Conservation (phyloP, 2,329 filamentous ascomycete genomes). For the Tolypocladium cylindrosporum region DNA sequence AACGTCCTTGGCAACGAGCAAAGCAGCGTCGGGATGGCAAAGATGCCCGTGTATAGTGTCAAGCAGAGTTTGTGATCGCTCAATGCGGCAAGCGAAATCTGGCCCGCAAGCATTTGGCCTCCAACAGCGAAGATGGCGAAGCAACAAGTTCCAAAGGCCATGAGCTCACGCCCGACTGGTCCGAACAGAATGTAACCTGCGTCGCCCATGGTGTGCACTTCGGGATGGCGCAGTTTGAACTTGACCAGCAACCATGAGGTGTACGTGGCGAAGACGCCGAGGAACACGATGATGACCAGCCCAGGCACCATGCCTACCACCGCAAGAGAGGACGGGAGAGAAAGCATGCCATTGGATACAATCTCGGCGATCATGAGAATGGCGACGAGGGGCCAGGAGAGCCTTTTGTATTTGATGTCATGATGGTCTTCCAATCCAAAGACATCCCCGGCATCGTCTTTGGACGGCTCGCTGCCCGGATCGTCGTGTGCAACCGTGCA, state of each 20-base stretch:
- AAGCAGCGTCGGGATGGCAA: slow-evolving; percentile 34
- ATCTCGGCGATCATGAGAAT: slow-evolving; percentile 47
- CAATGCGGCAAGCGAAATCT: slow-evolving; percentile 36
- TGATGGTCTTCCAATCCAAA: slow-evolving; percentile 17
- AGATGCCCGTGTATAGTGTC: slow-evolving; percentile 40
- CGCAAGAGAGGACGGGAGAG: slow-evolving; percentile 38
- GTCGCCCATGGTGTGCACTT: slow-evolving; percentile 49
- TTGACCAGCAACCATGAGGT: slow-evolving; percentile 37
- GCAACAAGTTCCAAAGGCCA: slow-evolving; percentile 37
- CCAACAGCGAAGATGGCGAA: slow-evolving; percentile 42
- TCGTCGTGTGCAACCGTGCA: background rate
- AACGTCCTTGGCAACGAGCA: slow-evolving; percentile 38
- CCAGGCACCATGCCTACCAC: slow-evolving; percentile 42
- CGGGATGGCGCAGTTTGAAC: slow-evolving; percentile 43
- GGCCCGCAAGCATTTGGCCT: slow-evolving; percentile 38
- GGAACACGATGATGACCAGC: slow-evolving; percentile 38
- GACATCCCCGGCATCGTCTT: slow-evolving; percentile 3
- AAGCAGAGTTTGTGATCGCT: slow-evolving; percentile 36
- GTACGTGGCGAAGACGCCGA: slow-evolving; percentile 40
- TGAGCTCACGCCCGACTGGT: slow-evolving; percentile 36
- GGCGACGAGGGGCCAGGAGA: slow-evolving; percentile 40
- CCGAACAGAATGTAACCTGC: slow-evolving; percentile 44
- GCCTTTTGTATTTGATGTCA: slow-evolving; percentile 41
- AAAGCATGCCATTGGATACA: slow-evolving; percentile 43
- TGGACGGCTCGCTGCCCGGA: background rate